These are phyloP conservation scores for Nicotiana tomentosiformis DNA, from an alignment of 257 asterid genomes.

Conservation along the genomic window DNA sequence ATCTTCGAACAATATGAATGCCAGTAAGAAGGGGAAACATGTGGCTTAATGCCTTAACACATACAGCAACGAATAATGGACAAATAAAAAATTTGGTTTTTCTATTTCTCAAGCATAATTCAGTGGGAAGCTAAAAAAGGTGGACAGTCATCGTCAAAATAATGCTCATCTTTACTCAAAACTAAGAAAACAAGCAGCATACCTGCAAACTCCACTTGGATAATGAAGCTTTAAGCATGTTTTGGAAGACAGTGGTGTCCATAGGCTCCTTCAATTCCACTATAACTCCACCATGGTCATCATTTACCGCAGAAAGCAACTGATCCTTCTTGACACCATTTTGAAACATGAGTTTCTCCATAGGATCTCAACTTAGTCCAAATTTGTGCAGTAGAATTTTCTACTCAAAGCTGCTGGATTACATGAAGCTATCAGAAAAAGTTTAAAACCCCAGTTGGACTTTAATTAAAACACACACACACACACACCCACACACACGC, in stretches of 20 bases:
- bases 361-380: conserved; percentile 9
- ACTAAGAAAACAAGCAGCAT: background rate
- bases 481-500: no score
- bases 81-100: background rate
- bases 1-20: background rate
- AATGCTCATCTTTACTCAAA: background rate
- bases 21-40: background rate
- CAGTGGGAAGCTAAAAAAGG: background rate
- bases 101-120: background rate
- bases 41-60: background rate
- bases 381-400: background rate
- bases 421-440: no score
- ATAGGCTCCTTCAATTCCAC: conserved; percentile 58
- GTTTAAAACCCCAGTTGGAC: no score
- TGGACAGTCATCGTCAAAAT: background rate
- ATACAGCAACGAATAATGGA: background rate
- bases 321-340: conserved; percentile 22
- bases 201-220: conserved; percentile 67
- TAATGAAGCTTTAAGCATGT: conserved; percentile 47
- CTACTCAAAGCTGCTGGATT: background rate
- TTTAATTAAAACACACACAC: no score
- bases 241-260: conserved; percentile 37
- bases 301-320: conserved; percentile 49
- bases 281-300: conserved; percentile 58
- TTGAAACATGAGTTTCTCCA: conserved; percentile 36